Base-by-base conservation (phyloP, 352 stramenopile genomes). In the Phytophthora capsici region DNA sequence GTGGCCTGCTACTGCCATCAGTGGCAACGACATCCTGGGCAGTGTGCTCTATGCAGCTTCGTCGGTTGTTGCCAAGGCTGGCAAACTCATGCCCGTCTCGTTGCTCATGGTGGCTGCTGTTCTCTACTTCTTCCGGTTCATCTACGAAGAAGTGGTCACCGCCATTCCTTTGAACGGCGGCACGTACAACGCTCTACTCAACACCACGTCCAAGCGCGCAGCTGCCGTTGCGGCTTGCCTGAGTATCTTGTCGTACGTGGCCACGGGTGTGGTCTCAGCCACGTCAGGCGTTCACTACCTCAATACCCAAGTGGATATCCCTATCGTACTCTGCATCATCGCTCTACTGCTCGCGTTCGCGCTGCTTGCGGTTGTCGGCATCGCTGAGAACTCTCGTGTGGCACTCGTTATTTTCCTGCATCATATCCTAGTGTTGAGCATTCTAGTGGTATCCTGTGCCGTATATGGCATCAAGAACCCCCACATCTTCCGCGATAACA, bases 201-300 rank as follows among this genome's bases (percentile, higher is more conserved):
- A 97, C 71, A 90, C 85, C 22, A 96, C 88, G 23, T 90, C 71
- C 36, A 97, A 97, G 75, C 73, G 78, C 28, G 71, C 91, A 17
- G 90, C 90, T 19, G 81, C 86, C 0, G 73, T 94, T 10, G 88
- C 88, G 12, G 90, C 89, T 6, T 83, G 76, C 10, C 75, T 97
- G 46, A 73, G 83, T 30, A 87, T 97, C 23, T 79, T 97, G 52
- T 91, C 86, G n/a, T 97, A 97, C 76, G 72, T 96, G n/a, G 89
- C 90, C 0, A 97, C 90, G 0, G 90, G 82, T n/a, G 76, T 85
- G 6, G 71, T 83, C 28, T 80, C 75, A 10, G 77, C 51, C 38
- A 82, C 81, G 40, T 89, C 84, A 22, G 86, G 80, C 5, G 62
- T 96, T 13, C 75, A 73, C 20, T 97, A 96, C 73, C 66, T 97